A percentile compares a stretch with the other conserved stretches of the same genome.
These are phyloP conservation scores for Polytrichum commune DNA, from an alignment of 225 moss, liverwort and hornwort species.

Conservation along the genomic window DNA sequence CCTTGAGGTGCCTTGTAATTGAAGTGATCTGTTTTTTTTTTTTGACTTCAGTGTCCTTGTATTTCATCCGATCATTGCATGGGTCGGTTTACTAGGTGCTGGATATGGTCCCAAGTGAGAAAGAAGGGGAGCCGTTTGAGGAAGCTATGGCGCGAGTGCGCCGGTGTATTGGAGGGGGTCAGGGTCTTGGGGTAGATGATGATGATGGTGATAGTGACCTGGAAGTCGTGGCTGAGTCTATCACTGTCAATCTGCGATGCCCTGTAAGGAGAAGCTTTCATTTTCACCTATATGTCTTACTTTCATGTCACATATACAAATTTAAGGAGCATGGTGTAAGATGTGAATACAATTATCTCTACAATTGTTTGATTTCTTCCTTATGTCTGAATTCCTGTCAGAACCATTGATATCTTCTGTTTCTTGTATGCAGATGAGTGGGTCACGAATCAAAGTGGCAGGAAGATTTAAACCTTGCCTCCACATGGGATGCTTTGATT, in stretches of 20 bases:
- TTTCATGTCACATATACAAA: too few relatives aligned
- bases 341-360: too few relatives aligned
- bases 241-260: conserved; percentile 86
- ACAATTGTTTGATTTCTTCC: too few relatives aligned
- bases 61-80: too few relatives aligned
- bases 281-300: background rate
- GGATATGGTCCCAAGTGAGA: conserved; percentile 69
- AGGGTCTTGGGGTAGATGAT: conserved; percentile 63
- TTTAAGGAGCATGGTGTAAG: too few relatives aligned
- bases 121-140: conserved; percentile 80
- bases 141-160: conserved; percentile 89
- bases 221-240: conserved; percentile 91
- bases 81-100: conserved; percentile 43
- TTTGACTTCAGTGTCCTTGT: too few relatives aligned
- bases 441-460: conserved; percentile 92
- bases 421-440: conserved; percentile 72
- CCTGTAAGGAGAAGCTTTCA: conserved; percentile 57
- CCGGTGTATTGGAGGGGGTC: conserved; percentile 81
- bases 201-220: conserved; percentile 94
- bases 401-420: too few relatives aligned
- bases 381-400: too few relatives aligned
- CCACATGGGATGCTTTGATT: conserved; percentile 99
- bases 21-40: too few relatives aligned
- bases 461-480: conserved; percentile 95
- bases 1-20: too few relatives aligned